phyloP scores from a whole-genome alignment of 2,329 filamentous ascomycete genomes.

The Diaporthe vaccinii region DNA sequence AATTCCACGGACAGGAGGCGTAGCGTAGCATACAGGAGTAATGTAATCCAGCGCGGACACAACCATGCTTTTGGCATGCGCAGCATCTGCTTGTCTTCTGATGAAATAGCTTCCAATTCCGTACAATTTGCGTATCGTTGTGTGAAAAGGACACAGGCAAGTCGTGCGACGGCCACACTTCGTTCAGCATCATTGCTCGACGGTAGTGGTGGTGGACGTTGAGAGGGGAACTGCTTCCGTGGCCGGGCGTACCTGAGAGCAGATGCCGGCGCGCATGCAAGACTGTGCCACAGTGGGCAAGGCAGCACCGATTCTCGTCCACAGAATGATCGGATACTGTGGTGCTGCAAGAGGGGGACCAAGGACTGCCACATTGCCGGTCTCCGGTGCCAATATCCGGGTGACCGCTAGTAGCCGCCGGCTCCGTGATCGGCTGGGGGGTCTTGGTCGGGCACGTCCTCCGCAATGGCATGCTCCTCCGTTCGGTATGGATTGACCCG shows the following conservation, averaged over 20 bases:
- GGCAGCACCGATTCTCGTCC: too few species aligned
- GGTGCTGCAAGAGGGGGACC: neutral
- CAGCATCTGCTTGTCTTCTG: constrained; percentile 1
- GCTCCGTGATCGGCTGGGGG: constrained; percentile 34
- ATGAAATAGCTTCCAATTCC: neutral
- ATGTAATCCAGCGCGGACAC: constrained; percentile 22
- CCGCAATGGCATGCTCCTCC: neutral
- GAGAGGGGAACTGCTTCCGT: neutral
- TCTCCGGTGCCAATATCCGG: constrained; percentile 24
- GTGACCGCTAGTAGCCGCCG: constrained; percentile 28
- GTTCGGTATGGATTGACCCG: constrained; percentile 17
- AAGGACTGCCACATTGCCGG: constrained; percentile 6
- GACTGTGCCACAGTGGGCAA: neutral
- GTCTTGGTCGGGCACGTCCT: neutral
- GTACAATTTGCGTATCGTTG: neutral
- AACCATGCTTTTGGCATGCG: constrained; percentile 13
- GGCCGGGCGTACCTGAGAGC: neutral
- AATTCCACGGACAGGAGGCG: neutral
- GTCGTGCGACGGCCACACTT: neutral
- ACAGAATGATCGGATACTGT: constrained; percentile 3
- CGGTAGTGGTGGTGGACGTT: neutral
- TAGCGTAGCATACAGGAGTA: constrained; percentile 31
- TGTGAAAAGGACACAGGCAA: neutral
- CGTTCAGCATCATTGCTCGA: too few species aligned
- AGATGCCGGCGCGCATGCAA: neutral